Base-by-base conservation (phyloP, 495 filamentous ascomycete genomes). In the Podospora pseudopauciseta region DNA sequence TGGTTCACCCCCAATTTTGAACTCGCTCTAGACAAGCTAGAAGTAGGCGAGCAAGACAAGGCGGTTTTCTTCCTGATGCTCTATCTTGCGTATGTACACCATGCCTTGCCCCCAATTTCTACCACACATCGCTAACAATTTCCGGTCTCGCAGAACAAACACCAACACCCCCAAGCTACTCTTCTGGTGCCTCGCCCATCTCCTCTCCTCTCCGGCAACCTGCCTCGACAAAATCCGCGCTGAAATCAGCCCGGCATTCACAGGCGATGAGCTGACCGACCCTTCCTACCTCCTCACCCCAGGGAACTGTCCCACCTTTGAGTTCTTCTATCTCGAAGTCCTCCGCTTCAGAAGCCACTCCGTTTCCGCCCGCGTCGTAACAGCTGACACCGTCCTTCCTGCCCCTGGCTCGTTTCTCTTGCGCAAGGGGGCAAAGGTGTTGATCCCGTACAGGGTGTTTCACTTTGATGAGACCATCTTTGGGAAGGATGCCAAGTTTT, bases 41-140 rank as follows among this genome's bases (percentile, higher is more conserved):
- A 16, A 18, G 55, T 58, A 11, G 23, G 55, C 9, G n/a, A 58
- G 13, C n/a, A 7, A 26, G n/a, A 58, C 55, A 19, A 58, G 6
- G 55, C 55, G n/a, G n/a, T 58, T n/a, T 58, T 58, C 18, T 58
- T 19, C n/a, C 55, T 58, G 9, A 26, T 58, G n/a, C 23, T 58
- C n/a, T 58, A 58, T 26, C 18, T 26, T 58, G 55, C 55, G 23
- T 58, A 58, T 1, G 55, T 23, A 19, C 19, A 15, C 18, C 55
- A 7, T 20, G 3, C 18, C 55, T 5, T 58, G 7, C 13, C 16
- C 23, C 23, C 55, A 20, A 2, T 23, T 5, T 11, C 7, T 58
- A 20, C 55, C n/a, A 19, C 55, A 58, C n/a, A 15, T 1, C n/a
- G n/a, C n/a, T 58, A 26, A 19, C 23, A 26, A 58, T 18, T 18